Percentiles rank a stretch among this genome's conserved stretches.
These are phyloP conservation scores for Agastache rugosa DNA, from an alignment of 257 asterid species.

Conservation along the genomic window DNA sequence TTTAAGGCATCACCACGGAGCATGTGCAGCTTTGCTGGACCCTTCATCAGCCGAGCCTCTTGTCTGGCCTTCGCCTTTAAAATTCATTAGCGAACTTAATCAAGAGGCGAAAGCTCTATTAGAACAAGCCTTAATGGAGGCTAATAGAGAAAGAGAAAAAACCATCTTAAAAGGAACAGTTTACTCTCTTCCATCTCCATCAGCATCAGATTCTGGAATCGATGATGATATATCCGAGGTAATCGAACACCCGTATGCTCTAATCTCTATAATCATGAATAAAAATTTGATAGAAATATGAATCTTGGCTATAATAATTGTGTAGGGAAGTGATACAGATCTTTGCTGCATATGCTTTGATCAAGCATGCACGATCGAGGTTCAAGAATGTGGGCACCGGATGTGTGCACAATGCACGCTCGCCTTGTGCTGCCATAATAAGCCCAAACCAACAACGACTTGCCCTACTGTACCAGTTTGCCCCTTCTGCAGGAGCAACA, in stretches of 20 bases:
- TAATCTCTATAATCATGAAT: not conserved
- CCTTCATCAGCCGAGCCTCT: conserved; percentile 97
- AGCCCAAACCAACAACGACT: conserved; percentile 74
- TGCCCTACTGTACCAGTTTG: conserved; percentile 66
- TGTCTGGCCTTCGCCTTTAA: conserved; percentile 95
- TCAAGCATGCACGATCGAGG: conserved; percentile 87
- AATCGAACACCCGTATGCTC: not conserved
- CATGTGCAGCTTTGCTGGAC: conserved; percentile 87
- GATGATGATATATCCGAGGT: conserved; percentile 82
- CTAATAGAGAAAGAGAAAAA: conserved; percentile 81
- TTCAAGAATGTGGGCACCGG: conserved; percentile 85
- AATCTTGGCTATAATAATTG: conserved; percentile 20
- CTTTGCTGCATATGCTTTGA: conserved; percentile 95
- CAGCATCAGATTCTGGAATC: conserved; percentile 57
- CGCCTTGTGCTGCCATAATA: conserved; percentile 89
- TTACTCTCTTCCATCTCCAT: conserved; percentile 62
- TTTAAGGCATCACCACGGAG: conserved; percentile 70
- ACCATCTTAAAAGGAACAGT: conserved; percentile 65
- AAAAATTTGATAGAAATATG: not conserved
- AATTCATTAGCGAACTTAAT: conserved; percentile 87
- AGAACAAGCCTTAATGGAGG: conserved; percentile 84
- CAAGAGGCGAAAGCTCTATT: conserved; percentile 79
- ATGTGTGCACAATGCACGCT: conserved; percentile 98
- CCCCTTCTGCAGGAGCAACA: conserved; percentile 94
- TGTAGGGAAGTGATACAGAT: conserved; percentile 77